Evolutionary conservation across 345 rosid genomes (phyloP), one percentile per base, ranked within the genome.

Genomic region (Corchorus olitorius): DNA sequence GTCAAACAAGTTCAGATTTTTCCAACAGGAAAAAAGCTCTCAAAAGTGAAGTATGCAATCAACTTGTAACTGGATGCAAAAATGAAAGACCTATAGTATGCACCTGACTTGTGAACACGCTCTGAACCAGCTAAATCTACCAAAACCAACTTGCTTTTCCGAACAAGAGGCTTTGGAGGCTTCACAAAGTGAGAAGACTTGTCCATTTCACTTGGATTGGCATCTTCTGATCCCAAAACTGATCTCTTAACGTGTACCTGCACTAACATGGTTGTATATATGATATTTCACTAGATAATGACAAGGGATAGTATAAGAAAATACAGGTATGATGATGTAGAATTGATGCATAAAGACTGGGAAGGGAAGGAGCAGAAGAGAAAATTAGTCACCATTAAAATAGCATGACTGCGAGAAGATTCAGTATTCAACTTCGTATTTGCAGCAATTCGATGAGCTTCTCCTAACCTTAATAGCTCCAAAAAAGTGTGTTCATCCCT

Each of bases 51-150:
- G 61, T n/a, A 35, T 35, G 61, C 34, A 53, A 35, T 6, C 6
- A 1, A 17, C 46, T 17, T 35, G 61, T 14, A 41, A 53, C 48
- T 10, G 49, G 61, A 66, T 11, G 17, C 15, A 2, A 6, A n/a
- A n/a, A 45, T 2, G 8, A 45, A 35, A 81, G 20, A 55, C 20
- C 37, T 27, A 62, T 19, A 72, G 48, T 33, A 80, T 72, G 74
- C 66, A 96, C 99, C 99, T 83, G 99, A 96, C 79, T 96, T 96
- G 76, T 92, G 92, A 83, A 96, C 88, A 63, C 99, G 98, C 85
- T 96, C 99, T 78, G 99, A 96, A 78, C 99, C 99, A 65, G 99
- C 99, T 80, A 96, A 89, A 86, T 96, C 99, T 58, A 96, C 98
- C 65, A 96, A 82, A 76, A 92, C 97, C 69, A 96, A 92, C 86